A percentile compares a stretch with the other conserved stretches of the same genome.
Evolutionary conservation across 306 rosid genomes (phyloP).

Genomic region (Mucuna pruriens): DNA sequence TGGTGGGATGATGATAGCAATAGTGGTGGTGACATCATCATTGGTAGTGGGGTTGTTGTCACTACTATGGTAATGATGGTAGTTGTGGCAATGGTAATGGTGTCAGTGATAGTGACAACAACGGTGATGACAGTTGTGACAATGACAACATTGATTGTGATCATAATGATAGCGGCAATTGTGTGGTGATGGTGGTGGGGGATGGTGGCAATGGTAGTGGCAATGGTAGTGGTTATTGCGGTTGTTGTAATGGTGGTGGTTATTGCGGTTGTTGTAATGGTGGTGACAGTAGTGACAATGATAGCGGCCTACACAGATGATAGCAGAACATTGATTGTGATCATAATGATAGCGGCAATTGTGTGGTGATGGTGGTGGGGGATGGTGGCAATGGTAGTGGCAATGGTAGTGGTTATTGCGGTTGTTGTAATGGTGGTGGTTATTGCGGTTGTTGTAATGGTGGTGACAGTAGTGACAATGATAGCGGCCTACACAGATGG

Average conservation of each 20-base stretch:
- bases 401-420: neutral
- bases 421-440: neutral
- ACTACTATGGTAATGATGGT: too few relatives aligned
- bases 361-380: neutral
- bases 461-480: too few relatives aligned
- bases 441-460: too few relatives aligned
- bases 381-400: too few relatives aligned
- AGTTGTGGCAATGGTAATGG: neutral
- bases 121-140: neutral
- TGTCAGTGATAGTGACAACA: too few relatives aligned
- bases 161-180: neutral
- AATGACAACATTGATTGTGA: neutral
- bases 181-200: neutral
- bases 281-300: neutral
- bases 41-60: neutral
- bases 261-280: neutral
- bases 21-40: too few relatives aligned
- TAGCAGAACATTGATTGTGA: neutral
- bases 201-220: too few relatives aligned
- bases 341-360: neutral
- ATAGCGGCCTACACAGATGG: too few relatives aligned
- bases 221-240: neutral
- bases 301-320: too few relatives aligned
- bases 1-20: too few relatives aligned
- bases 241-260: neutral